Conservation (phyloP, 495 filamentous ascomycete species). For the Aspergillus haitiensis region DNA sequence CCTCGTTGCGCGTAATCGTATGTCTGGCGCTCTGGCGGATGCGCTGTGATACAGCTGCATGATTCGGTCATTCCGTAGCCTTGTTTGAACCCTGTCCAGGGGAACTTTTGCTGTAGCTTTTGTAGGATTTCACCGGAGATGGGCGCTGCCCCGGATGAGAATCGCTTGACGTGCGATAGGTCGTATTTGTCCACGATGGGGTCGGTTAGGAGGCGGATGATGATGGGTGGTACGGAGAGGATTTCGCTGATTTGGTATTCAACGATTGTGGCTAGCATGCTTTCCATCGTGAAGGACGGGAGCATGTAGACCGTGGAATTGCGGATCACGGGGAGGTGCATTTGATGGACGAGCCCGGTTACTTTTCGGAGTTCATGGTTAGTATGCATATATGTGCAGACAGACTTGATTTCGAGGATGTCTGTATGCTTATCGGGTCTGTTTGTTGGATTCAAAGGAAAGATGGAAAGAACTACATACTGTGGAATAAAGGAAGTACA, state of each 20-base stretch:
- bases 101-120: slow-evolving; percentile 56
- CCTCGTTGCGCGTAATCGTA: slow-evolving; percentile 60
- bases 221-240: slow-evolving; percentile 67
- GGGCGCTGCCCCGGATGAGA: slow-evolving; percentile 64
- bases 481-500: slow-evolving; percentile 57
- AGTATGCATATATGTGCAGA: no score
- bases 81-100: slow-evolving; percentile 64
- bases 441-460: neutral
- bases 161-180: slow-evolving; percentile 50
- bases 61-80: slow-evolving; percentile 72
- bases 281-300: slow-evolving; percentile 56
- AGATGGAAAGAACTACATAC: slow-evolving; percentile 18
- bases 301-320: slow-evolving; percentile 62
- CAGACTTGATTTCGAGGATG: no score
- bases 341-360: slow-evolving; percentile 58
- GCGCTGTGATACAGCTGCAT: slow-evolving; percentile 61
- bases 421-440: no score
- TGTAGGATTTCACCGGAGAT: slow-evolving; percentile 62
- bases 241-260: slow-evolving; percentile 58
- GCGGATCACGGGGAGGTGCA: slow-evolving; percentile 58
- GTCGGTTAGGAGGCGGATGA: slow-evolving; percentile 66
- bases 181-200: slow-evolving; percentile 62
- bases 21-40: slow-evolving; percentile 51
- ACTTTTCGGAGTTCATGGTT: slow-evolving; percentile 23
- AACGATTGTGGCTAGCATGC: slow-evolving; percentile 54